phyloP scores from a whole-genome alignment of 352 stramenopile species.

The Thalassiosira sp. region DNA sequence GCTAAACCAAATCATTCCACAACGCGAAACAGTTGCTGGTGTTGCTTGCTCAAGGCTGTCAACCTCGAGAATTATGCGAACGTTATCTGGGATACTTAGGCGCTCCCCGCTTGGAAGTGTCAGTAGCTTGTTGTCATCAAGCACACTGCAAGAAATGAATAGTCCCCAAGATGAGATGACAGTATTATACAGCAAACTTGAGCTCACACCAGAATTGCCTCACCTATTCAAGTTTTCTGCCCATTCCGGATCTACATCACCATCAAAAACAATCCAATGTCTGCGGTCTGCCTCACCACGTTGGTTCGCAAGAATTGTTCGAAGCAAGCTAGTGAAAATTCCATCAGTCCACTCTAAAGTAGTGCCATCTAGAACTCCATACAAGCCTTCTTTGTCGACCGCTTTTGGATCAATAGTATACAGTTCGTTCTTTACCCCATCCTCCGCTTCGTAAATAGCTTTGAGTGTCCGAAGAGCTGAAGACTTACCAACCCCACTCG shows the following conservation, averaged over 20 bases:
- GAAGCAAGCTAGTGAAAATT: conserved; percentile 96
- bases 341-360: conserved; percentile 99
- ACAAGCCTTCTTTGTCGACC: conserved; percentile 97
- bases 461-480: conserved; percentile 92
- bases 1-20: conserved; percentile 99
- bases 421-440: conserved; percentile 95
- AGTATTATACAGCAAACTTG: conserved; percentile 4
- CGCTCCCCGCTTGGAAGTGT: conserved; percentile 98
- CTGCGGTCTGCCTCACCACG: conserved; percentile 93
- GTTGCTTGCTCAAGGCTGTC: conserved; percentile 98
- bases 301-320: conserved; percentile 95
- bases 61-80: conserved; percentile 99
- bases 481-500: conserved; percentile 95
- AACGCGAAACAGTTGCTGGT: conserved; percentile 98
- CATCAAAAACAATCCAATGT: conserved; percentile 99
- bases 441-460: conserved; percentile 90
- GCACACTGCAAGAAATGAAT: conserved; percentile 84
- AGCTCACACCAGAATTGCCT: background rate
- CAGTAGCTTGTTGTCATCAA: conserved; percentile 99
- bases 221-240: conserved; percentile 98
- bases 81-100: conserved; percentile 95
- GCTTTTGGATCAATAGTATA: conserved; percentile 99
- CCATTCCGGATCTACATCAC: conserved; percentile 99
- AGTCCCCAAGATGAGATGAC: background rate
- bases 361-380: conserved; percentile 98